Evolutionary conservation across 805 yeast genomes (phyloP).

Genomic region (Kregervanrija delftensis): DNA sequence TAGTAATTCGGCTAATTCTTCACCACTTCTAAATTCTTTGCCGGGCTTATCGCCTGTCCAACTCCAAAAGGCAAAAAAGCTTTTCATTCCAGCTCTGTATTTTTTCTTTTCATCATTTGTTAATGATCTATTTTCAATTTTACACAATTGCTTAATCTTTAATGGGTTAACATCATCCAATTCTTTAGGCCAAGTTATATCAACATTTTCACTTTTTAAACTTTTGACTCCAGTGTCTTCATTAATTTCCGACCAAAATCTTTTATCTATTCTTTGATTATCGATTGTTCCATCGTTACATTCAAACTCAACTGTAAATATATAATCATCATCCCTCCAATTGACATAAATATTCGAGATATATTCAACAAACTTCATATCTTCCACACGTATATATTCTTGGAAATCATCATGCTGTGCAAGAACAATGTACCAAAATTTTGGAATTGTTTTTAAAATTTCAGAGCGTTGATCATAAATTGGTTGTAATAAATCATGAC

Average conservation of each 20-base stretch:
- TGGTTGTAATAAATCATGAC: conserved; percentile 47
- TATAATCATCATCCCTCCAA: conserved; percentile 36
- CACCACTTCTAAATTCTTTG: conserved; percentile 73
- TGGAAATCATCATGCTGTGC: conserved; percentile 82
- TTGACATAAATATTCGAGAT: conserved; percentile 59
- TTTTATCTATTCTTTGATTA: conserved; percentile 54
- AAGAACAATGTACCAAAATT: conserved; percentile 83
- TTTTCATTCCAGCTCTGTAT: conserved; percentile 67
- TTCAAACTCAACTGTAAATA: conserved; percentile 12
- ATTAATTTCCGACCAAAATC: conserved; percentile 40
- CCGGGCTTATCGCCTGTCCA: conserved; percentile 81
- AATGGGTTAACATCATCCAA: conserved; percentile 51
- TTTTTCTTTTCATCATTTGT: conserved; percentile 48
- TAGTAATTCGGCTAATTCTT: conserved; percentile 64
- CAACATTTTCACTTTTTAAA: conserved; percentile 47
- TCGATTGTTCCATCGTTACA: conserved; percentile 40
- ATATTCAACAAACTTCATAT: conserved; percentile 65
- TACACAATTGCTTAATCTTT: conserved; percentile 33
- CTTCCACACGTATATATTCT: conserved; percentile 70
- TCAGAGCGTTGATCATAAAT: conserved; percentile 52
- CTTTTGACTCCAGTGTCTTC: conserved; percentile 48
- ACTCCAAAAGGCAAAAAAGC: conserved; percentile 80
- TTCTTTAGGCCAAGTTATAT: conserved; percentile 64
- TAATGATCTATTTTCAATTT: conserved; percentile 26
- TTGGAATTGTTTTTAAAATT: conserved; percentile 49